These are phyloP conservation scores for Xylaria castorea DNA, from an alignment of 495 filamentous ascomycete species.

Conservation along the genomic window DNA sequence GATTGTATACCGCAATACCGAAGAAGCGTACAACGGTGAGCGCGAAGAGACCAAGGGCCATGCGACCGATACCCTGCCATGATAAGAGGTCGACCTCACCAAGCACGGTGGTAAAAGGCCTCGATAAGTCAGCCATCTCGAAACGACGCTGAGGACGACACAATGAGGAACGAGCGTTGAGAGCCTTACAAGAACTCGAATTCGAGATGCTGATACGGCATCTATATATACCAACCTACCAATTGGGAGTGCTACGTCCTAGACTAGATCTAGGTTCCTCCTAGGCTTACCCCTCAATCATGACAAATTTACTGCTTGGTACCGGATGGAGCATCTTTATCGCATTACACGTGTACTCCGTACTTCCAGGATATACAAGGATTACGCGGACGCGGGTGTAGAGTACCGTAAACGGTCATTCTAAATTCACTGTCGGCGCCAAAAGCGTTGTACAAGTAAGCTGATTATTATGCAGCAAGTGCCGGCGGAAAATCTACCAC, in stretches of 20 bases:
- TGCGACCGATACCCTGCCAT: constrained; percentile 19
- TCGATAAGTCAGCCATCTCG: constrained; percentile 17
- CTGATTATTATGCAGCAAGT: not conserved
- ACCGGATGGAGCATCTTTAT: constrained; percentile 3
- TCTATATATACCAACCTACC: constrained; percentile 16
- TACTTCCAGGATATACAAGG: not conserved
- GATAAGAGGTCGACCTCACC: constrained; percentile 19
- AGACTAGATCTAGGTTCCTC: constrained; percentile 12
- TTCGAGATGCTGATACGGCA: not conserved
- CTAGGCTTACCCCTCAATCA: constrained; percentile 10
- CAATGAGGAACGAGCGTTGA: constrained; percentile 1
- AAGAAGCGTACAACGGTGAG: not conserved
- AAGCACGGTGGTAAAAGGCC: constrained; percentile 12
- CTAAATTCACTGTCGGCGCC: not conserved
- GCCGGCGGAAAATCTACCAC: not conserved
- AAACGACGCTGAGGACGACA: not conserved
- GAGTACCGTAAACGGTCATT: not conserved
- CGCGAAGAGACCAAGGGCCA: not conserved
- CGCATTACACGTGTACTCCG: constrained; percentile 7
- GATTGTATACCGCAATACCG: constrained; percentile 43
- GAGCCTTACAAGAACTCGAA: constrained; percentile 2
- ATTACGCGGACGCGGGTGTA: not conserved
- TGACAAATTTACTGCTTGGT: constrained; percentile 20
- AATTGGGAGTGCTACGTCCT: not conserved
- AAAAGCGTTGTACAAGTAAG: constrained; percentile 13